Conservation (phyloP, 2,329 filamentous ascomycete genomes). For the Monosporascus cannonballus region DNA sequence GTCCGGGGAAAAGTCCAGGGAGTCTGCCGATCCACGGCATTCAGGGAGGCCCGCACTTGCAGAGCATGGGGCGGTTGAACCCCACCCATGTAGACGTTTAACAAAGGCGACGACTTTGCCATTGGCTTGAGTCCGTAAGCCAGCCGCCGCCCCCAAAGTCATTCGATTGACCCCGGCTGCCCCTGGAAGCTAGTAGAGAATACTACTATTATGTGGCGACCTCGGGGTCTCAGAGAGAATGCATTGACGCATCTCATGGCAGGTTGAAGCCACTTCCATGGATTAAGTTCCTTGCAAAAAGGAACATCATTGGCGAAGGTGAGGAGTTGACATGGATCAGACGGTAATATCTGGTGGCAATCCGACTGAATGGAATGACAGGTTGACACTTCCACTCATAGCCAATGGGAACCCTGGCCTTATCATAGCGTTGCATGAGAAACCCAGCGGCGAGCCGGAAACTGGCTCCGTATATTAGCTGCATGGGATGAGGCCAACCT, state of each 20-base stretch:
- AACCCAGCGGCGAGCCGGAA: neutral
- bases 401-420: neutral
- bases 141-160: no score
- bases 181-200: no score
- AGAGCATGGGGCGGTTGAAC: neutral
- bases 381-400: neutral
- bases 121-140: no score
- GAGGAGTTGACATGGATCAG: neutral
- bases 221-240: no score
- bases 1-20: slow-evolving; percentile 9
- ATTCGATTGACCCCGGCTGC: no score
- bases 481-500: neutral
- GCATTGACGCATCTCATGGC: no score
- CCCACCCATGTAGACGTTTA: neutral
- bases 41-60: slow-evolving; percentile 2
- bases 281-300: no score
- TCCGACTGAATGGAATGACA: neutral
- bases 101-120: neutral
- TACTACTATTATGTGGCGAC: no score
- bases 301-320: no score
- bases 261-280: no score
- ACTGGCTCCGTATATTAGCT: neutral
- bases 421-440: neutral
- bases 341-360: neutral
- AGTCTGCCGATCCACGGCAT: slow-evolving; percentile 6